Evolutionary conservation across 305 asterid species (phyloP).

Genomic region (Rubia peregrina): DNA sequence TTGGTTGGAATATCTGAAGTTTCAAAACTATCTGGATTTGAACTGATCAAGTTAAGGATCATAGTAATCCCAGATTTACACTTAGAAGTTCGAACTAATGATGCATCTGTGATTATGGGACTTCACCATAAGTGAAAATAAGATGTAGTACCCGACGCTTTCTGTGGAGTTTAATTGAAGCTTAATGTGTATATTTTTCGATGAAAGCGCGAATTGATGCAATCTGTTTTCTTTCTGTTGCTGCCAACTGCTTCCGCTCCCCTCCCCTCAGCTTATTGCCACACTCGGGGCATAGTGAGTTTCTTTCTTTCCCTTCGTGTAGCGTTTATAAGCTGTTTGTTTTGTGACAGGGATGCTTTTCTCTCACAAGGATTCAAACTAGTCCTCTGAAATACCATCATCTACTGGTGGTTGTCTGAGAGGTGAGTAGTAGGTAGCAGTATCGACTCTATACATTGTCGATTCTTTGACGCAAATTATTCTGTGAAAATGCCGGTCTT

Average conservation of each 20-base stretch:
- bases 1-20: neutral
- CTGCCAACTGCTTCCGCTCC: neutral
- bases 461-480: neutral
- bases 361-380: conserved; percentile 35
- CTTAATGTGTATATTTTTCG: neutral
- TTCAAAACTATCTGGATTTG: neutral
- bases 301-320: neutral
- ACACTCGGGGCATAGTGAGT: neutral
- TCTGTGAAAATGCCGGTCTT: neutral
- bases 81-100: neutral
- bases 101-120: neutral
- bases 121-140: neutral
- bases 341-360: conserved; percentile 39
- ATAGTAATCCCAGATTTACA: neutral
- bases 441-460: neutral
- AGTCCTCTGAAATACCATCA: conserved; percentile 31
- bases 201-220: no score
- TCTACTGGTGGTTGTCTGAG: neutral
- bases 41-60: neutral
- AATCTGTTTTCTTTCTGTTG: neutral
- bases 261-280: neutral
- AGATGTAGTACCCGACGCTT: neutral
- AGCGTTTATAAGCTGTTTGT: neutral
- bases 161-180: neutral
- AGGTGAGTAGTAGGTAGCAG: neutral